Percentiles rank a stretch among this genome's conserved stretches.
phyloP scores from a whole-genome alignment of 1,284 basidiomycete species.

The Fomitopsis pinicola region DNA sequence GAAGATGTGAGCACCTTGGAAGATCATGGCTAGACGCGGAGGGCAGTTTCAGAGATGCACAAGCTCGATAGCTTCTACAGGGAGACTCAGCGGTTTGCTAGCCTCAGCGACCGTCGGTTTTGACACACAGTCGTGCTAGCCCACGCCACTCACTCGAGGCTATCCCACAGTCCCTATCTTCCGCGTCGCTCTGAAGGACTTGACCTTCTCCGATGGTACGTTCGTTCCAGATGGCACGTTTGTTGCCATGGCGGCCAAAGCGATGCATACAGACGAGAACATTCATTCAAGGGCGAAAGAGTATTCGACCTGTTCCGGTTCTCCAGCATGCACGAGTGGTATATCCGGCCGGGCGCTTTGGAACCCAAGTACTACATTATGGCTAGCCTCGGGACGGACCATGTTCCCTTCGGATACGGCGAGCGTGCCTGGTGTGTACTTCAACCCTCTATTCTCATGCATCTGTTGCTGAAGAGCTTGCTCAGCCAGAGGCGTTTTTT shows the following conservation, averaged over 20 bases:
- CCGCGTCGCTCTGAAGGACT: conserved; percentile 28
- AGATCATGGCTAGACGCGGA: conserved; percentile 38
- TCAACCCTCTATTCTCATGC: conserved; percentile 19
- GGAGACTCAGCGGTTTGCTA: conserved; percentile 31
- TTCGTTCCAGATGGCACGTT: conserved; percentile 33
- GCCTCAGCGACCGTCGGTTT: neutral
- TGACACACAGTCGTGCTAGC: too few species aligned
- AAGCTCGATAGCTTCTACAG: conserved; percentile 46
- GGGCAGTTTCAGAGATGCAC: conserved; percentile 33
- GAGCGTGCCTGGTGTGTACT: conserved; percentile 10
- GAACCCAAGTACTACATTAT: conserved; percentile 18
- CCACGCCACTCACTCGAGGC: neutral
- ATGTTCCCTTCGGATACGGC: conserved; percentile 23
- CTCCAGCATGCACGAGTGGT: conserved; percentile 8
- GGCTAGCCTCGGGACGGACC: conserved; percentile 17
- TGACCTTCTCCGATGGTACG: conserved; percentile 39
- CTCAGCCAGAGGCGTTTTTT: conserved; percentile 31
- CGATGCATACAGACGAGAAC: conserved; percentile 9
- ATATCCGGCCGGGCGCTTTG: conserved; percentile 12
- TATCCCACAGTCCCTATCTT: neutral
- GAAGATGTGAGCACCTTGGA: conserved; percentile 32
- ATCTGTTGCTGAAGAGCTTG: conserved; percentile 11
- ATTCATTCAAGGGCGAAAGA: conserved; percentile 6
- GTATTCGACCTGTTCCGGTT: conserved; percentile 4
- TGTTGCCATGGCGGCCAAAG: conserved; percentile 23